phyloP scores from a whole-genome alignment of 1,284 basidiomycete genomes.

The Moesziomyces sp. region DNA sequence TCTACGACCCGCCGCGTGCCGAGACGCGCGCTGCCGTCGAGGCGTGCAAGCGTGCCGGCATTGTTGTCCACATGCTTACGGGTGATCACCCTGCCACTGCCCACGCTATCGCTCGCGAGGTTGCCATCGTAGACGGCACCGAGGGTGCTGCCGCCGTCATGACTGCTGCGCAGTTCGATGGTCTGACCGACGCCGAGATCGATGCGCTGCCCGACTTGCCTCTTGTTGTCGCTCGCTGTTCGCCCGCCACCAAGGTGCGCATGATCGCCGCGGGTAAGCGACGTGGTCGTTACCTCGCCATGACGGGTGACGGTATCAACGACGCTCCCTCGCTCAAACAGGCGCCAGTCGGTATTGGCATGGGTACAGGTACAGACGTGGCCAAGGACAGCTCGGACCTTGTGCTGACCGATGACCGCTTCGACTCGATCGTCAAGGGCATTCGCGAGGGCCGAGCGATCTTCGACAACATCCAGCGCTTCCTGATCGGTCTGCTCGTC shows the following conservation, averaged over 20 bases:
- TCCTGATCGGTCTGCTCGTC: slow-evolving; percentile 59
- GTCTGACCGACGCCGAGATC: slow-evolving; percentile 52
- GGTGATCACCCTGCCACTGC: slow-evolving; percentile 62
- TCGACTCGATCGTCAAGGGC: slow-evolving; percentile 59
- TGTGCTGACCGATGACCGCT: slow-evolving; percentile 62
- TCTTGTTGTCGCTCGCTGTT: slow-evolving; percentile 60
- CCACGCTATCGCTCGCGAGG: slow-evolving; percentile 55
- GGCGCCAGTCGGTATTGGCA: slow-evolving; percentile 73
- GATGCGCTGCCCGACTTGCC: slow-evolving; percentile 54
- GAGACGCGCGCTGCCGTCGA: slow-evolving; percentile 59
- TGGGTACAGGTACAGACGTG: slow-evolving; percentile 80
- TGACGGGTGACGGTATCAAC: slow-evolving; percentile 73
- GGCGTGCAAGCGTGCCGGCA: slow-evolving; percentile 59
- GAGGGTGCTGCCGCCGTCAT: slow-evolving; percentile 51
- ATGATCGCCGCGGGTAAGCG: slow-evolving; percentile 58
- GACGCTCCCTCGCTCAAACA: slow-evolving; percentile 73
- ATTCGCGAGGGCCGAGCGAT: slow-evolving; percentile 59
- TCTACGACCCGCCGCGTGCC: slow-evolving; percentile 62
- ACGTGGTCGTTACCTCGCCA: slow-evolving; percentile 46
- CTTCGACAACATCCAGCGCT: slow-evolving; percentile 64
- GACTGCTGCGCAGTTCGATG: slow-evolving; percentile 58
- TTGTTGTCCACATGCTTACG: slow-evolving; percentile 61
- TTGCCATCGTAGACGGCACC: slow-evolving; percentile 55
- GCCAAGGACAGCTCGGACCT: slow-evolving; percentile 72
- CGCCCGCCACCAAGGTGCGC: slow-evolving; percentile 62